These are phyloP conservation scores for Leccinum uliginosum DNA, from an alignment of 768 basidiomycete species.

Conservation along the genomic window DNA sequence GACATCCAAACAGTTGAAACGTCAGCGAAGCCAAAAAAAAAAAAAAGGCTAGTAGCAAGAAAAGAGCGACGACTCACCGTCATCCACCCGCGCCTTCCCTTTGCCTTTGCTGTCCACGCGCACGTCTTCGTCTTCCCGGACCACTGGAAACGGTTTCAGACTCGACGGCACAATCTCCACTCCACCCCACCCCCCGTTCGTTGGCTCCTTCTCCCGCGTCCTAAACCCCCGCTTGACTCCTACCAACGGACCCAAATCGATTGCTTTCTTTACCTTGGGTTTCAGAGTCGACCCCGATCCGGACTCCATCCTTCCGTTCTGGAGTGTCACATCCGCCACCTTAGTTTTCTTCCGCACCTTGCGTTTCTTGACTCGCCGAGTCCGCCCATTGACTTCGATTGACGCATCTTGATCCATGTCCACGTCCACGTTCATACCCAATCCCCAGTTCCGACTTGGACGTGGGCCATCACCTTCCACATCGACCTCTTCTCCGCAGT, in stretches of 20 bases:
- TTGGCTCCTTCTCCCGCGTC: conserved; percentile 52
- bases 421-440: conserved; percentile 25
- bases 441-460: conserved; percentile 10
- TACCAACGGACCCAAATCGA: conserved; percentile 62
- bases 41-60: not conserved
- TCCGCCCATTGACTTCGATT: conserved; percentile 3
- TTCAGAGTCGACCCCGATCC: not conserved
- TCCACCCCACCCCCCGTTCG: conserved; percentile 59
- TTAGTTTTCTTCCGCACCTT: conserved; percentile 18
- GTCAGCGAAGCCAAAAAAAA: not conserved
- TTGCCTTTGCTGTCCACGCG: conserved; percentile 15
- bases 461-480: conserved; percentile 22
- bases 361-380: conserved; percentile 15
- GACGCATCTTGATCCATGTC: conserved; percentile 19
- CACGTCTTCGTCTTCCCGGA: conserved; percentile 7
- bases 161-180: conserved; percentile 49
- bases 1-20: not conserved
- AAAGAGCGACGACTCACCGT: conserved; percentile 17
- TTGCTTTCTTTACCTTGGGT: not conserved
- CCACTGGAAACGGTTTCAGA: conserved; percentile 14
- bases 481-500: conserved; percentile 16
- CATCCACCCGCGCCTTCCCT: conserved; percentile 11
- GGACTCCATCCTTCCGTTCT: not conserved
- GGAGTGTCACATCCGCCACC: conserved; percentile 28
- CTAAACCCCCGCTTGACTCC: conserved; percentile 58